phyloP scores from a whole-genome alignment of 805 yeast genomes.

The Dipodascus geniculatus region DNA sequence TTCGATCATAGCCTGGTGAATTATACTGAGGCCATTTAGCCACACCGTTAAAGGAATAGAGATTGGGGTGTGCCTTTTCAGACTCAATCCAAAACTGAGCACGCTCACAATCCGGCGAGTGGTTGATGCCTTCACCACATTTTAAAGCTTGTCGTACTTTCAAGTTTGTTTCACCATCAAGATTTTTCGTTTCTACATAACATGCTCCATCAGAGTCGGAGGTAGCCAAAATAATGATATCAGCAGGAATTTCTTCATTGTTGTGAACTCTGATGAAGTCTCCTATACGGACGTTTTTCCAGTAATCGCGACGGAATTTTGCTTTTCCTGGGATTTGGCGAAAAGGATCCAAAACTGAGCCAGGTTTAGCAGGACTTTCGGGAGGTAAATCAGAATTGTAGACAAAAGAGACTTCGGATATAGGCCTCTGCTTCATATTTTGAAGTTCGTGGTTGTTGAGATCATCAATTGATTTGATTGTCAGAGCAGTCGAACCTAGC shows the following conservation, averaged over 20 bases:
- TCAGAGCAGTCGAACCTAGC: slow-evolving; percentile 11
- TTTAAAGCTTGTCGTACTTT: slow-evolving; percentile 45
- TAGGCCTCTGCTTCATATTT: slow-evolving; percentile 1
- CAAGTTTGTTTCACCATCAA: slow-evolving; percentile 70
- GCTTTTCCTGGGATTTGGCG: slow-evolving; percentile 22
- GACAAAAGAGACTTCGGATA: not conserved
- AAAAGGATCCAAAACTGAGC: slow-evolving; percentile 24
- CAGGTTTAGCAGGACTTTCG: slow-evolving; percentile 2
- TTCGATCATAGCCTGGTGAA: not conserved
- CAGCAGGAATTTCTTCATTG: slow-evolving; percentile 73
- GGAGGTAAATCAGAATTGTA: slow-evolving; percentile 7
- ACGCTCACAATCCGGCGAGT: slow-evolving; percentile 46
- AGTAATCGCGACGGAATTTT: slow-evolving; percentile 38
- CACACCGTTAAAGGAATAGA: slow-evolving; percentile 59
- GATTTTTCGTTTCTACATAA: slow-evolving; percentile 56
- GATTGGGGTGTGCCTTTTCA: slow-evolving; percentile 58
- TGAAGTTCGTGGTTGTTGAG: not conserved
- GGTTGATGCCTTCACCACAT: slow-evolving; percentile 42
- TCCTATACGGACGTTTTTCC: slow-evolving; percentile 72
- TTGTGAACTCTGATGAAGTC: slow-evolving; percentile 56
- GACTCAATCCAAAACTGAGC: slow-evolving; percentile 52
- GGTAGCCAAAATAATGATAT: slow-evolving; percentile 52
- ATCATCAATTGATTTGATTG: slow-evolving; percentile 12
- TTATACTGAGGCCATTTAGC: slow-evolving; percentile 36
- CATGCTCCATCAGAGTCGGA: slow-evolving; percentile 61